Evolutionary conservation across 2,329 filamentous ascomycete genomes (phyloP), one percentile per base, ranked within the genome.

Genomic region (Diaporthe helianthi): DNA sequence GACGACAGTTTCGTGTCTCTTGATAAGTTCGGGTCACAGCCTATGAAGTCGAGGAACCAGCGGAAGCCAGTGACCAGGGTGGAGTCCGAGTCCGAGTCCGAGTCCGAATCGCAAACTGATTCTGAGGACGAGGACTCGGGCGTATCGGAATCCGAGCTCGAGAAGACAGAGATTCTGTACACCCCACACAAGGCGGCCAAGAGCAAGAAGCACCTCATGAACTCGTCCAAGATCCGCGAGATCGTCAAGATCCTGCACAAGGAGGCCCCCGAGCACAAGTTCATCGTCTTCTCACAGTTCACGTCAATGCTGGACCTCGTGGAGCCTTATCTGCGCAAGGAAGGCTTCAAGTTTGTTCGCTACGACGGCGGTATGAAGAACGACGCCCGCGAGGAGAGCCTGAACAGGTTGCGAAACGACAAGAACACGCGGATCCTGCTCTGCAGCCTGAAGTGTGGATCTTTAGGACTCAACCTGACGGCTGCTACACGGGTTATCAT

Each of bases 251-350:
- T 99, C 64, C 87, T 99, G 10, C 87, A 90, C 72, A 88, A 88
- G 53, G 96, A 99, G 79, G 90, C 90, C 0, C 83, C 86, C 1
- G 85, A 93, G 70, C 93, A 97, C 85, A 99, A 99, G 78, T 97
- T 97, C 77, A 99, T 99, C 76, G 94, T 99, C 72, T 99, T 99
- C 81, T 97, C 94, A 1, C 93, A 98, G 76, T 99, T 99, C 81
- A 99, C 96, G 0, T 96, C 93, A 0, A 99, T 99, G 96, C 89
- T 99, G 54, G 93, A 98, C 81, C 89, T 98, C 33, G 90, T 99
- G 72, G 94, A 98, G 78, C 96, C 96, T 2, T 98, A 98, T 80
- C 85, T 99, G 70, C 85, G 86, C 54, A 86, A 89, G 60, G 89
- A 91, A 17, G 88, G 89, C 17, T 91, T 97, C 79, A 87, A 86